A percentile compares a stretch with the other conserved stretches of the same genome.
Conservation (phyloP, 1,139 yeast species). For the Geotrichum histeridarum region DNA sequence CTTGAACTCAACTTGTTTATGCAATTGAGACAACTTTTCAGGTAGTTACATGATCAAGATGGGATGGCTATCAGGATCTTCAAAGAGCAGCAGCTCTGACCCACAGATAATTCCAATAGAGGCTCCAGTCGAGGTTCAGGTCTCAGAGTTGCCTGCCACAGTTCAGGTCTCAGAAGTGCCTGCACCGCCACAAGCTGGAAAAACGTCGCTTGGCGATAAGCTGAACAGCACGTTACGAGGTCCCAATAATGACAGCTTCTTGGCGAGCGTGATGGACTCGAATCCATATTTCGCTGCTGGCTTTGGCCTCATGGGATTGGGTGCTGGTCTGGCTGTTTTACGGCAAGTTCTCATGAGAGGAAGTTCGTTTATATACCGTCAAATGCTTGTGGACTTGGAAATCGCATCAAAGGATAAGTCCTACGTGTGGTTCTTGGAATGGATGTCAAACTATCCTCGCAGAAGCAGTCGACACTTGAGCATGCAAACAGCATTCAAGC, state of each 20-base stretch:
- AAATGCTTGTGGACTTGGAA: constrained; percentile 83
- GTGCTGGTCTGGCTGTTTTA: constrained; percentile 77
- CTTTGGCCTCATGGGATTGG: constrained; percentile 91
- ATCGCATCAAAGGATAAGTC: constrained; percentile 92
- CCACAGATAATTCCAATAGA: background rate
- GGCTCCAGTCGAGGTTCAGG: no score
- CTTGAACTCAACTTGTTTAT: no score
- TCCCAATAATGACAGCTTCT: constrained; percentile 16
- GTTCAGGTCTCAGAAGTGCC: background rate
- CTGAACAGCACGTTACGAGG: constrained; percentile 12
- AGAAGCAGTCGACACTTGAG: constrained; percentile 78
- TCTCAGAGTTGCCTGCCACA: no score
- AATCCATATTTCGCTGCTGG: constrained; percentile 96
- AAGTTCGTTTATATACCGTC: constrained; percentile 68
- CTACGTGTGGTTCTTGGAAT: constrained; percentile 88
- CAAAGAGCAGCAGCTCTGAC: background rate
- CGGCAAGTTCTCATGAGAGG: constrained; percentile 63
- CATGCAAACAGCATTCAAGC: constrained; percentile 80
- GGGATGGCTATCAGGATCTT: constrained; percentile 5
- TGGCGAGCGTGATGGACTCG: constrained; percentile 47
- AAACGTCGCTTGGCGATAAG: constrained; percentile 8
- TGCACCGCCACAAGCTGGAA: background rate
- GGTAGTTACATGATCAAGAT: background rate
- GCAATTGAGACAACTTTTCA: no score
- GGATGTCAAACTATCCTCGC: constrained; percentile 80